A percentile compares a stretch with the other conserved stretches of the same genome.
These are phyloP conservation scores for Suillus tomentosus DNA, from an alignment of 768 basidiomycete genomes.

Conservation along the genomic window DNA sequence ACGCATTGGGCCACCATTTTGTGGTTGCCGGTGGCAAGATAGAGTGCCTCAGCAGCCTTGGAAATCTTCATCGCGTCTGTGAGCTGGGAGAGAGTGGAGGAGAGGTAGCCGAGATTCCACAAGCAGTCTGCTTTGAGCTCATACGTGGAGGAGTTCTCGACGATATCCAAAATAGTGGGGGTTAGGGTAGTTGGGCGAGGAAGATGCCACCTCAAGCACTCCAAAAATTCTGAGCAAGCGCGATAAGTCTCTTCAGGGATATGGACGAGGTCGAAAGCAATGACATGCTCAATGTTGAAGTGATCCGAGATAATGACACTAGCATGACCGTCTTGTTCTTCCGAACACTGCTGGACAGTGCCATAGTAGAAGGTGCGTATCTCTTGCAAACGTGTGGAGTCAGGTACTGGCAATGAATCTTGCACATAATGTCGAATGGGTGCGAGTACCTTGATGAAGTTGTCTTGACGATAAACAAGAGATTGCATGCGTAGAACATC, in stretches of 20 bases:
- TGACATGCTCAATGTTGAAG: background rate
- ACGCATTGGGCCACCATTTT: too few relatives aligned
- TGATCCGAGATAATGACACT: background rate
- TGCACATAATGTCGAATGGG: slow-evolving; percentile 6
- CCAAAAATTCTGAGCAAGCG: background rate
- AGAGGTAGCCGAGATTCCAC: background rate
- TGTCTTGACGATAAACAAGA: slow-evolving; percentile 3
- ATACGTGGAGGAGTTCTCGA: background rate
- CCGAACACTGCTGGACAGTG: background rate
- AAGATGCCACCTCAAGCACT: background rate
- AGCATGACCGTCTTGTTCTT: background rate
- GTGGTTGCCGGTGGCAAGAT: background rate
- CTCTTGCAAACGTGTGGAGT: background rate
- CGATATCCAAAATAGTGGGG: background rate
- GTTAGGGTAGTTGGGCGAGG: background rate
- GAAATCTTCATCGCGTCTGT: background rate
- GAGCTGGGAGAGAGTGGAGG: background rate
- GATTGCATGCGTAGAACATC: slow-evolving; percentile 1
- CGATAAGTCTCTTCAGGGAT: background rate
- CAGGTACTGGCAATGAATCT: background rate
- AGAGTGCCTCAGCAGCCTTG: background rate
- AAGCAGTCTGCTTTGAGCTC: background rate
- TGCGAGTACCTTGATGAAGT: background rate
- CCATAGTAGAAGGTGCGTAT: background rate
- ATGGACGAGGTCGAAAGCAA: background rate